Percentiles rank a stretch among this genome's conserved stretches.
phyloP scores from a whole-genome alignment of 2,329 filamentous ascomycete genomes.

The Cercospora sp. region DNA sequence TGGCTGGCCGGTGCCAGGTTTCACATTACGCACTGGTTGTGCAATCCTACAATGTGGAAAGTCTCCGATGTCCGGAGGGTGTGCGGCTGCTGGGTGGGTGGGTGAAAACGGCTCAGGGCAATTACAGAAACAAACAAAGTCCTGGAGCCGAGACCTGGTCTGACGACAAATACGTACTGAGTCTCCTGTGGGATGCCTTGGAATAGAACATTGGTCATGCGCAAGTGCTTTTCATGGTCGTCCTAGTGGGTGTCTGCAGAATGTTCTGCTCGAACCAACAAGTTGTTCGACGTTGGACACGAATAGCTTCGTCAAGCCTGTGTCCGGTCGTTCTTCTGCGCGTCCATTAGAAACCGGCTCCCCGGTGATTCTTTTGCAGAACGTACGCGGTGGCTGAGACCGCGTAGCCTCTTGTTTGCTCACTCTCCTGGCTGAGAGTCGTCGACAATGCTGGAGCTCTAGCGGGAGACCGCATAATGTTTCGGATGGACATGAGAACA shows the following conservation, averaged over 20 bases:
- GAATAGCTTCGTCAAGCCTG: neutral
- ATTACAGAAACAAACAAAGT: neutral
- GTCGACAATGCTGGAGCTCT: slow-evolving; percentile 1
- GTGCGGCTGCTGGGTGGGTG: neutral
- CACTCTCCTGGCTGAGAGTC: neutral
- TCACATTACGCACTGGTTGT: neutral
- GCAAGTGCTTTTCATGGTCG: neutral
- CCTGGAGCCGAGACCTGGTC: neutral
- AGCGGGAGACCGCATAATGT: slow-evolving; percentile 14
- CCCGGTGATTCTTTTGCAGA: neutral
- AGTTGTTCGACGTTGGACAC: neutral
- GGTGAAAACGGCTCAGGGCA: neutral
- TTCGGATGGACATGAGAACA: neutral
- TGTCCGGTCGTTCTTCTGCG: neutral
- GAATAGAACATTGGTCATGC: neutral
- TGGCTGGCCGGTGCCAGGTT: neutral
- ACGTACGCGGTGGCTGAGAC: neutral
- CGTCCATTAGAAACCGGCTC: neutral
- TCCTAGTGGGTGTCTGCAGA: slow-evolving; percentile 1
- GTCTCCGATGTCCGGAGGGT: neutral
- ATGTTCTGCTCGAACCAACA: slow-evolving; percentile 2
- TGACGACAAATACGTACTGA: neutral
- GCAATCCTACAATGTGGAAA: neutral
- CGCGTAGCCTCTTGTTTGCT: too few relatives aligned
- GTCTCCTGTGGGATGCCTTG: neutral